A percentile compares a stretch with the other conserved stretches of the same genome.
phyloP scores from a whole-genome alignment of 768 basidiomycete species.

The Coprinellus micaceus region DNA sequence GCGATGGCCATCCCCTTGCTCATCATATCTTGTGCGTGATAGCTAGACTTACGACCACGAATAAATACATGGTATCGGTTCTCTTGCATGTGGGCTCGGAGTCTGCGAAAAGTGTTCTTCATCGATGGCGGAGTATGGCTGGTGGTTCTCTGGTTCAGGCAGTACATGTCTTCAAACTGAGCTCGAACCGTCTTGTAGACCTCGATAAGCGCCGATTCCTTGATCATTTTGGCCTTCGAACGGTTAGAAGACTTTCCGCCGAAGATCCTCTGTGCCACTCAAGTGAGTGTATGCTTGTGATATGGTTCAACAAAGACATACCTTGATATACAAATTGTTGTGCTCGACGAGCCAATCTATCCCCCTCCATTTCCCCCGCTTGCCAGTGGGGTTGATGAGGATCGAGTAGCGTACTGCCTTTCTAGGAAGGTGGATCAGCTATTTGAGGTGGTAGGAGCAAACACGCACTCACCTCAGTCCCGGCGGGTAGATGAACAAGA shows the following conservation, averaged over 20 bases:
- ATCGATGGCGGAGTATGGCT: slow-evolving; percentile 20
- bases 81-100: not conserved
- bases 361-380: slow-evolving; percentile 23
- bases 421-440: not conserved
- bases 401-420: slow-evolving; percentile 26
- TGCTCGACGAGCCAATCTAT: slow-evolving; percentile 41
- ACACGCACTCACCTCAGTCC: slow-evolving; percentile 12
- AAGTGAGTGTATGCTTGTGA: too few species aligned
- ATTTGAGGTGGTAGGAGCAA: too few species aligned
- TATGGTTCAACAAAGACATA: slow-evolving; percentile 13
- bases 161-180: slow-evolving; percentile 24
- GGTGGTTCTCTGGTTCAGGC: slow-evolving; percentile 21
- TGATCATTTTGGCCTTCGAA: slow-evolving; percentile 18
- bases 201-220: slow-evolving; percentile 32
- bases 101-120: not conserved
- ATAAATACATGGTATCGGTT: not conserved
- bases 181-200: slow-evolving; percentile 25
- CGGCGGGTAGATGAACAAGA: slow-evolving; percentile 23
- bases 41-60: not conserved
- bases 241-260: too few species aligned
- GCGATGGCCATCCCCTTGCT: not conserved
- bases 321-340: slow-evolving; percentile 43
- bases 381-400: slow-evolving; percentile 35
- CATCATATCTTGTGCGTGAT: not conserved
- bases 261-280: too few species aligned